These are phyloP conservation scores for Sapria himalayana DNA, from an alignment of 345 rosid genomes.

Conservation along the genomic window DNA sequence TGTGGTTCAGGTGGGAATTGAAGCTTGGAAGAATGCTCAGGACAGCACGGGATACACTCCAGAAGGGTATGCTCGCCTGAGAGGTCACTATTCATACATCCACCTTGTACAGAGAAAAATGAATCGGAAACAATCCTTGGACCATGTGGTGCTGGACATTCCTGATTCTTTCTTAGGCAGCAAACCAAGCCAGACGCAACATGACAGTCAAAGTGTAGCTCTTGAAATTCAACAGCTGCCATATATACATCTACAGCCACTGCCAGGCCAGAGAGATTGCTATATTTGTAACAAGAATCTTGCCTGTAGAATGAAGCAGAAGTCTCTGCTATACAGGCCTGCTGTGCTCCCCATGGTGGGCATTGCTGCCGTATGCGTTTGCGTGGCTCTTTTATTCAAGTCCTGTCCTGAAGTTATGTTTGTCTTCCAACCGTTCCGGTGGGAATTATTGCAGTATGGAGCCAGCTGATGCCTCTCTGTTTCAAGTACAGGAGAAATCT, in stretches of 20 bases:
- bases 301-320: slow-evolving; percentile 23
- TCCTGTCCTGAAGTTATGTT: slow-evolving; percentile 82
- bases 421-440: slow-evolving; percentile 87
- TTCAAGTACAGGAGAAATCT: too few species aligned
- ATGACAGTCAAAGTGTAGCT: slow-evolving; percentile 17
- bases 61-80: slow-evolving; percentile 87
- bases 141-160: slow-evolving; percentile 46
- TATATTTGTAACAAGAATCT: slow-evolving; percentile 46
- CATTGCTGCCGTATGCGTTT: slow-evolving; percentile 91
- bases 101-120: slow-evolving; percentile 75
- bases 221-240: slow-evolving; percentile 33
- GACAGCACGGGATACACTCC: slow-evolving; percentile 91
- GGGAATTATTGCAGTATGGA: slow-evolving; percentile 83
- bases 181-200: slow-evolving; percentile 20
- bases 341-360: slow-evolving; percentile 96
- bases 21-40: slow-evolving; percentile 72
- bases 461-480: slow-evolving; percentile 42
- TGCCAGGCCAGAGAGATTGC: too few species aligned
- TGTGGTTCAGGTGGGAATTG: slow-evolving; percentile 53
- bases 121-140: slow-evolving; percentile 24
- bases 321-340: slow-evolving; percentile 66
- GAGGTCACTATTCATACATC: slow-evolving; percentile 91
- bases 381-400: slow-evolving; percentile 92
- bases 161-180: slow-evolving; percentile 14
- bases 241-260: slow-evolving; percentile 10